A percentile compares a stretch with the other conserved stretches of the same genome.
Evolutionary conservation across 2,329 filamentous ascomycete genomes (phyloP).

Genomic region (Domatiomyces globalis): DNA sequence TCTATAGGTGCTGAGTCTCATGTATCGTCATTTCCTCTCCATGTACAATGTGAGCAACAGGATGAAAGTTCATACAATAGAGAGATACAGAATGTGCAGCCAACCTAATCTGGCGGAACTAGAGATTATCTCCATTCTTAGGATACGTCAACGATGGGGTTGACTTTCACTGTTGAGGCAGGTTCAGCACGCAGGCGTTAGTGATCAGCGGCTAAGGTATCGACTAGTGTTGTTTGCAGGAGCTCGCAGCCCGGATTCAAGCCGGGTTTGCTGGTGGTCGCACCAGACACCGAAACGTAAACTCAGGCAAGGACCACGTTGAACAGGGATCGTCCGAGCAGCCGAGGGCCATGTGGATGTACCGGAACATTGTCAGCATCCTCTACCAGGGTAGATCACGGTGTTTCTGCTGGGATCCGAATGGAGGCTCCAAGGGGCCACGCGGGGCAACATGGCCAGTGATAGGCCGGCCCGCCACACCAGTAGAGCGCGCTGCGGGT

Average conservation of each 20-base stretch:
- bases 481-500: no score
- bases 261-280: not conserved
- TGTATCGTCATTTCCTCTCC: not conserved
- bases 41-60: not conserved
- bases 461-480: not conserved
- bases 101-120: not conserved
- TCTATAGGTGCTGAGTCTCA: not conserved
- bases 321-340: not conserved
- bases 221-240: not conserved
- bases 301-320: not conserved
- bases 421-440: not conserved
- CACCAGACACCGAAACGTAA: not conserved
- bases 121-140: not conserved
- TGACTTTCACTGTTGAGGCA: not conserved
- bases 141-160: not conserved
- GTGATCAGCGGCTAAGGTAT: not conserved
- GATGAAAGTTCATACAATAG: not conserved
- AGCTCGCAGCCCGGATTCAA: not conserved
- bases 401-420: not conserved
- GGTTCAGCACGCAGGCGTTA: not conserved
- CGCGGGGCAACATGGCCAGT: not conserved
- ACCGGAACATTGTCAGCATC: not conserved
- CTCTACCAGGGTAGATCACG: not conserved
- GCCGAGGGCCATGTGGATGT: not conserved
- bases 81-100: not conserved